A percentile compares a stretch with the other conserved stretches of the same genome.
Evolutionary conservation across 768 basidiomycete genomes (phyloP).

Genomic region (Naganishia randhawae): DNA sequence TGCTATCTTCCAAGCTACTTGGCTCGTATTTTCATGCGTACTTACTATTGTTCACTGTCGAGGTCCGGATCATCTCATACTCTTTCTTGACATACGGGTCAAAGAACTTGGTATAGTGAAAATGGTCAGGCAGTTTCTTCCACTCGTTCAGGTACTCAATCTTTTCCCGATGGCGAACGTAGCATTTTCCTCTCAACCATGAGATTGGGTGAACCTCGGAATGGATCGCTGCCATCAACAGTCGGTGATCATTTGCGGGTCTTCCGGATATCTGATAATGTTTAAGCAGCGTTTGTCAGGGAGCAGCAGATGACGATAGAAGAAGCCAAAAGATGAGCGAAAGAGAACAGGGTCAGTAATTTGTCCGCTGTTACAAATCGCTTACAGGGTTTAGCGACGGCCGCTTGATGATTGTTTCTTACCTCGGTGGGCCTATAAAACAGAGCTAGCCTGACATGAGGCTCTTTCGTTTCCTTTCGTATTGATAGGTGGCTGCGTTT

Average conservation of each 20-base stretch:
- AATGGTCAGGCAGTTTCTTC: constrained; percentile 90
- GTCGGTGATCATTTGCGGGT: constrained; percentile 79
- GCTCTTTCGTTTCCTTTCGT: constrained; percentile 30
- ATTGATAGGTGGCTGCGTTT: constrained; percentile 49
- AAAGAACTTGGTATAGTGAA: constrained; percentile 92
- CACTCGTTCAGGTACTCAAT: constrained; percentile 86
- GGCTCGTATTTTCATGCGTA: constrained; percentile 30
- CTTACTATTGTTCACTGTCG: constrained; percentile 83
- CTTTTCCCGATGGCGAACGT: constrained; percentile 91
- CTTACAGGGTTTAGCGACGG: not conserved
- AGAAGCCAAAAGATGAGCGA: not conserved
- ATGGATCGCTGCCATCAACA: constrained; percentile 91
- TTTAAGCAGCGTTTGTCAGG: not conserved
- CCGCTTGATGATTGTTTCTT: constrained; percentile 18
- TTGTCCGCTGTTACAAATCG: not conserved
- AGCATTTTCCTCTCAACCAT: constrained; percentile 86
- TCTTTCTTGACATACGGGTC: constrained; percentile 98
- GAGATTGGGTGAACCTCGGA: constrained; percentile 92
- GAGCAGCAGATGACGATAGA: not conserved
- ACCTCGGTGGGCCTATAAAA: constrained; percentile 90
- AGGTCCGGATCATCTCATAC: constrained; percentile 87
- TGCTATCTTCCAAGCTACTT: not conserved
- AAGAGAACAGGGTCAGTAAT: constrained; percentile 3
- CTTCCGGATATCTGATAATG: constrained; percentile 71
- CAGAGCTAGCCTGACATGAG: constrained; percentile 82